phyloP scores from a whole-genome alignment of 2,329 filamentous ascomycete genomes.

The Beauveria sp. region DNA sequence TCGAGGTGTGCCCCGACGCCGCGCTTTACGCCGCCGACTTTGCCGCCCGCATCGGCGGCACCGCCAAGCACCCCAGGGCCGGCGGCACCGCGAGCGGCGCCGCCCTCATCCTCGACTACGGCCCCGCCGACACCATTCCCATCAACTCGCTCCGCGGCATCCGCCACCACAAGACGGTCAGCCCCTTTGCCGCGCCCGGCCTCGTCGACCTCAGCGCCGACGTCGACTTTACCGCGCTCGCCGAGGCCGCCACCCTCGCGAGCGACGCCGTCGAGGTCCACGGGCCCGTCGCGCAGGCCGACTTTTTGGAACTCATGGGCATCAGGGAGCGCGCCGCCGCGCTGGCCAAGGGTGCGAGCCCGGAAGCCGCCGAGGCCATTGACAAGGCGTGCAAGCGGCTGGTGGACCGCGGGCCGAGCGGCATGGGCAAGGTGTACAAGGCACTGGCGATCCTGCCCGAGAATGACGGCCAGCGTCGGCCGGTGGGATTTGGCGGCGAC shows the following conservation, averaged over 20 bases:
- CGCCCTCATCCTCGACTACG: conserved; percentile 94
- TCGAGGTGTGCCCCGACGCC: conserved; percentile 87
- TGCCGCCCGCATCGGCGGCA: conserved; percentile 74
- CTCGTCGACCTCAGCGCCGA: conserved; percentile 85
- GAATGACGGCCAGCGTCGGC: conserved; percentile 62
- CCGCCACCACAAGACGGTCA: conserved; percentile 64
- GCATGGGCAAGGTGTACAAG: conserved; percentile 95
- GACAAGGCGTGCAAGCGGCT: conserved; percentile 72
- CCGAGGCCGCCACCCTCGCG: conserved; percentile 69
- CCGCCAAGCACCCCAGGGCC: conserved; percentile 44
- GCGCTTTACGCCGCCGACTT: conserved; percentile 74
- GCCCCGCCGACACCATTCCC: conserved; percentile 68
- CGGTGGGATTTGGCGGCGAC: conserved; percentile 86
- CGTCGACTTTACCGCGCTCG: conserved; percentile 84
- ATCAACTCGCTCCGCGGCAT: conserved; percentile 89
- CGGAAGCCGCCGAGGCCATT: conserved; percentile 50
- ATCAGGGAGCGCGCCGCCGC: conserved; percentile 69
- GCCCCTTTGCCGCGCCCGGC: conserved; percentile 72
- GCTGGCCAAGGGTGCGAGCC: conserved; percentile 43
- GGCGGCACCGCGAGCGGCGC: conserved; percentile 59
- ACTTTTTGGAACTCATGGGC: conserved; percentile 74
- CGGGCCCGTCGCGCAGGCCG: conserved; percentile 78
- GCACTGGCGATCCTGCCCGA: conserved; percentile 84
- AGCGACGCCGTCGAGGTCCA: conserved; percentile 83
- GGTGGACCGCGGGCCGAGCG: conserved; percentile 71